Conservation (phyloP, 1,284 basidiomycete genomes). For the Caloboletus inedulis region DNA sequence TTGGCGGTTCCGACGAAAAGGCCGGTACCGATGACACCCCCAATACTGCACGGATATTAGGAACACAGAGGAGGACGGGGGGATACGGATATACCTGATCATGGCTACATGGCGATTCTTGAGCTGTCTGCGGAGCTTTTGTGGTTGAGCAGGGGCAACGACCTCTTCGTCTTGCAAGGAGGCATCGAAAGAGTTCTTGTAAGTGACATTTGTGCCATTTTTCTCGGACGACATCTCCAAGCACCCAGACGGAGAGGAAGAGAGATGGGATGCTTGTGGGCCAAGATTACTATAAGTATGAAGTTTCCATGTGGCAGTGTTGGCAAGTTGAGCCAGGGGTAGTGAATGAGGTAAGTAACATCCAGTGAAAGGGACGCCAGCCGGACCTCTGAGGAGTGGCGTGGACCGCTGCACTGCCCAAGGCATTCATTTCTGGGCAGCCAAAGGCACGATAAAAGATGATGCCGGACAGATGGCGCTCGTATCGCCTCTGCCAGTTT, state of each 20-base stretch:
- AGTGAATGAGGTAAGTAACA: neutral
- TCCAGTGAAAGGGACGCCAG: neutral
- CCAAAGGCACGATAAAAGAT: no score
- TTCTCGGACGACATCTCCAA: slow-evolving; percentile 25
- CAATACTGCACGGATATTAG: slow-evolving; percentile 40
- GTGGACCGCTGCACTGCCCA: neutral
- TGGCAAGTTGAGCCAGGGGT: neutral
- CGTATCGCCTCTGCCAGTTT: no score
- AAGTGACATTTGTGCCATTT: neutral
- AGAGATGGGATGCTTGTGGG: neutral
- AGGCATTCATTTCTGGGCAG: neutral
- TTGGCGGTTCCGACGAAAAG: slow-evolving; percentile 65
- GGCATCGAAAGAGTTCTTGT: slow-evolving; percentile 8
- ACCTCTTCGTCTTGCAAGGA: slow-evolving; percentile 27
- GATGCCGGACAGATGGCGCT: no score
- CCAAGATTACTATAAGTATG: neutral
- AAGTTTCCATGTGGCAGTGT: slow-evolving; percentile 16
- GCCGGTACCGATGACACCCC: slow-evolving; percentile 76
- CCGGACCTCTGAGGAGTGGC: neutral
- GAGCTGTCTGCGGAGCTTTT: slow-evolving; percentile 50
- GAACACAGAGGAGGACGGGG: neutral
- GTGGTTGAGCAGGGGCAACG: slow-evolving; percentile 1
- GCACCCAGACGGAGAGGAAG: neutral
- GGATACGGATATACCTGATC: slow-evolving; percentile 48
- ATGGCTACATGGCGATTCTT: slow-evolving; percentile 69